Conservation (phyloP, 352 stramenopile species). For the Pythium sp. region DNA sequence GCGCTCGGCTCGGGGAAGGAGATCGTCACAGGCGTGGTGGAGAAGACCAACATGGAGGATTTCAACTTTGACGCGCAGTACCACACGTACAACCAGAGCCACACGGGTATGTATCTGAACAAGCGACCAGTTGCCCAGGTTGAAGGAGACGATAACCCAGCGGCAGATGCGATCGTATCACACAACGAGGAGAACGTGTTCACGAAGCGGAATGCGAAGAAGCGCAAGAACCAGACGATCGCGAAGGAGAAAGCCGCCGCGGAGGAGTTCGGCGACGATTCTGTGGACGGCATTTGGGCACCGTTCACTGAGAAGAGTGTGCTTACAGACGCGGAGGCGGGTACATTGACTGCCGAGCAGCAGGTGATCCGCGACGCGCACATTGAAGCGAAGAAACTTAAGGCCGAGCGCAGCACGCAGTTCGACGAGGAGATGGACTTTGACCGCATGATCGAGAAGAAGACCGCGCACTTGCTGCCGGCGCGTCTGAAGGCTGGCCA, state of each 20-base stretch:
- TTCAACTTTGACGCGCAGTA: slow-evolving; percentile 83
- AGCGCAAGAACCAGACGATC: slow-evolving; percentile 35
- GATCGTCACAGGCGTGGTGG: slow-evolving; percentile 74
- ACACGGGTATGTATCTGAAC: slow-evolving; percentile 27
- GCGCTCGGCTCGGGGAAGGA: slow-evolving; percentile 60
- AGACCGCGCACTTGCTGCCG: slow-evolving; percentile 70
- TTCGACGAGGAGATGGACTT: slow-evolving; percentile 85
- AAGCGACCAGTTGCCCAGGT: background rate
- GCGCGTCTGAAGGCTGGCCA: slow-evolving; percentile 63
- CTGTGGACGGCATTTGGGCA: slow-evolving; percentile 56
- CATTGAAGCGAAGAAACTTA: slow-evolving; percentile 59
- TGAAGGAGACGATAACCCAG: background rate
- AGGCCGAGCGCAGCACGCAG: slow-evolving; percentile 38
- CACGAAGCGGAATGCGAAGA: slow-evolving; percentile 35
- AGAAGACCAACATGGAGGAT: slow-evolving; percentile 65
- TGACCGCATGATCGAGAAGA: slow-evolving; percentile 86
- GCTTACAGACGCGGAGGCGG: slow-evolving; percentile 47
- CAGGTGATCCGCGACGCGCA: slow-evolving; percentile 44
- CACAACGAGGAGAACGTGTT: slow-evolving; percentile 33
- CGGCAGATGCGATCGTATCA: slow-evolving; percentile 25
- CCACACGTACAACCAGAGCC: slow-evolving; percentile 67
- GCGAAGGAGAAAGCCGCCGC: slow-evolving; percentile 32
- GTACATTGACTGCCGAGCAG: slow-evolving; percentile 54
- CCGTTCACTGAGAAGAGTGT: slow-evolving; percentile 50
- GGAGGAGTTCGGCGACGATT: slow-evolving; percentile 45